phyloP scores from a whole-genome alignment of 257 asterid species.

The Salvia miltiorrhiza region DNA sequence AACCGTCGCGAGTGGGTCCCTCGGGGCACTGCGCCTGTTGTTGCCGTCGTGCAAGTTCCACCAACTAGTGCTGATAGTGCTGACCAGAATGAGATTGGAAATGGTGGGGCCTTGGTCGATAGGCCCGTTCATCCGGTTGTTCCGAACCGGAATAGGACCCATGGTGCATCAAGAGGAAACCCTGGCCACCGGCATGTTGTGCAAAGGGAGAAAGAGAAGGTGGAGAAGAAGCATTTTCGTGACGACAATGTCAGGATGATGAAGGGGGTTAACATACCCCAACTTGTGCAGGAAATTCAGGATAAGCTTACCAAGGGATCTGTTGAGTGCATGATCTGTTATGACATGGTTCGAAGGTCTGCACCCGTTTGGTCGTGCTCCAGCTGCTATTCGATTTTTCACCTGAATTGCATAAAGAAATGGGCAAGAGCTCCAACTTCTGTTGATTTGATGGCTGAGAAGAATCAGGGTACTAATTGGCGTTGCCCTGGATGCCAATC shows the following conservation, averaged over 20 bases:
- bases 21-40: slow-evolving; percentile 43
- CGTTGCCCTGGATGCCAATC: slow-evolving; percentile 99
- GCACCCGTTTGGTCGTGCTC: slow-evolving; percentile 94
- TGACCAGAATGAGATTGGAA: slow-evolving; percentile 23
- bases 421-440: slow-evolving; percentile 99
- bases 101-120: neutral
- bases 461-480: slow-evolving; percentile 85
- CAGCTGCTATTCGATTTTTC: slow-evolving; percentile 90
- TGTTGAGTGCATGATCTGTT: slow-evolving; percentile 99
- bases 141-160: slow-evolving; percentile 29
- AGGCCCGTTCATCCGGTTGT: slow-evolving; percentile 4
- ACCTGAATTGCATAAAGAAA: slow-evolving; percentile 78
- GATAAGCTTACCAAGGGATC: slow-evolving; percentile 78
- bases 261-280: slow-evolving; percentile 61
- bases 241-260: slow-evolving; percentile 16
- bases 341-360: slow-evolving; percentile 91
- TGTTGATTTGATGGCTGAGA: slow-evolving; percentile 72
- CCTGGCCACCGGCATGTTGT: slow-evolving; percentile 26
- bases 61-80: slow-evolving; percentile 29
- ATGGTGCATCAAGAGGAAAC: slow-evolving; percentile 40
- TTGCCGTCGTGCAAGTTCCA: slow-evolving; percentile 20
- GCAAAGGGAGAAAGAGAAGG: slow-evolving; percentile 52
- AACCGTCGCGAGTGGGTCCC: slow-evolving; percentile 85
- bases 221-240: slow-evolving; percentile 31
- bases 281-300: slow-evolving; percentile 92